phyloP scores from a whole-genome alignment of 371 early-diverging fungal species.

The Apophysomyces elegans region DNA sequence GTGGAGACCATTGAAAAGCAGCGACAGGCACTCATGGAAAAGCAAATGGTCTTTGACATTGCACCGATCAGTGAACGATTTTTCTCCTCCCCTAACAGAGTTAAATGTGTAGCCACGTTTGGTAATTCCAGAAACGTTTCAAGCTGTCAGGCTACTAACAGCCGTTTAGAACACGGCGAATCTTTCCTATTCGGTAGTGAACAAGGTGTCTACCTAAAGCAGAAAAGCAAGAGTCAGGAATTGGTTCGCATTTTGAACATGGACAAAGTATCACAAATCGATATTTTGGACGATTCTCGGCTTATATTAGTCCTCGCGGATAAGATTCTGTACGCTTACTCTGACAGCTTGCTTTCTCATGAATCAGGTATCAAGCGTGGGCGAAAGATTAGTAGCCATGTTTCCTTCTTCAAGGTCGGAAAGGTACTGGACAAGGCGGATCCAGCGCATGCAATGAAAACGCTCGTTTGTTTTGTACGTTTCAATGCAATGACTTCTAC shows the following conservation, averaged over 20 bases:
- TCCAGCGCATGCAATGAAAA: constrained; percentile 17
- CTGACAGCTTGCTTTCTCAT: constrained; percentile 63
- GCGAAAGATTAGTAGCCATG: constrained; percentile 71
- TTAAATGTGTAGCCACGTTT: constrained; percentile 40
- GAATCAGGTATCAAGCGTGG: constrained; percentile 47
- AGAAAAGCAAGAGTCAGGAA: constrained; percentile 16
- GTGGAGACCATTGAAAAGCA: constrained; percentile 80
- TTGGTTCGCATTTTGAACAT: constrained; percentile 62
- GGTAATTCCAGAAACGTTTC: constrained; percentile 25
- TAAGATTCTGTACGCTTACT: constrained; percentile 72
- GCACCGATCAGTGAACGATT: constrained; percentile 37
- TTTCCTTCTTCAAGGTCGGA: constrained; percentile 88
- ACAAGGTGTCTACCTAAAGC: constrained; percentile 30
- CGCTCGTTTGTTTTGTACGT: constrained; percentile 74
- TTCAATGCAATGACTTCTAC: constrained; percentile 65
- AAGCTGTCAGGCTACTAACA: not conserved
- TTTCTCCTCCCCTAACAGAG: constrained; percentile 40
- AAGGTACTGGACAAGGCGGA: constrained; percentile 62
- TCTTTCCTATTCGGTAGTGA: constrained; percentile 26
- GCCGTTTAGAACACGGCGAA: constrained; percentile 19
- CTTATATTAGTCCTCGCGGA: constrained; percentile 80
- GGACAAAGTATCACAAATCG: constrained; percentile 81
- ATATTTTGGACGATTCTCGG: constrained; percentile 72
- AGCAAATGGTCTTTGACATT: constrained; percentile 66
- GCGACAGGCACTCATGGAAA: constrained; percentile 60